Conservation (phyloP, 768 basidiomycete species). For the Daedalea quercina region DNA sequence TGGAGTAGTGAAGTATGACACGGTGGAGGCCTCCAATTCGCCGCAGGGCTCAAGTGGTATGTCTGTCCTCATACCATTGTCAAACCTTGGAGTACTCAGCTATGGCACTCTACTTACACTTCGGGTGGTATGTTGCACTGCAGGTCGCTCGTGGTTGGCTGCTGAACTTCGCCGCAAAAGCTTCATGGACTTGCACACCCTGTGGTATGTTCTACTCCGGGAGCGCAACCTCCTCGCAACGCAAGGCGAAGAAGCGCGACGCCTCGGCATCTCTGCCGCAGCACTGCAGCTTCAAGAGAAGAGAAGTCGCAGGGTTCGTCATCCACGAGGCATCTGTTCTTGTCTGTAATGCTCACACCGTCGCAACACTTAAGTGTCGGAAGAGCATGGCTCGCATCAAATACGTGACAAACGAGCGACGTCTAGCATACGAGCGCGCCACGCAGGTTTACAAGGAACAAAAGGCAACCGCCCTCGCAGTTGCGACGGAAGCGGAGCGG, state of each 20-base stretch:
- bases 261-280: conserved; percentile 36
- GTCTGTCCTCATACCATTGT: conserved; percentile 10
- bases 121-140: conserved; percentile 1
- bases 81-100: not conserved
- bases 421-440: conserved; percentile 77
- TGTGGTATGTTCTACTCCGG: conserved; percentile 88
- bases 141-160: conserved; percentile 80
- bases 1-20: conserved; percentile 50
- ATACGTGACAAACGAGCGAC: conserved; percentile 83
- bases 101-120: not conserved
- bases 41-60: conserved; percentile 29
- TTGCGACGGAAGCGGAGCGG: conserved; percentile 1
- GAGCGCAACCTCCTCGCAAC: conserved; percentile 90
- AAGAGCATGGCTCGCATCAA: conserved; percentile 98
- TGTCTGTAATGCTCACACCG: not conserved
- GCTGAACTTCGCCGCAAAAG: conserved; percentile 84
- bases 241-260: conserved; percentile 71
- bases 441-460: conserved; percentile 20
- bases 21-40: conserved; percentile 28
- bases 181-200: conserved; percentile 87
- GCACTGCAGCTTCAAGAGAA: not conserved
- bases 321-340: not conserved
- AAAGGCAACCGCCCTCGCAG: conserved; percentile 6
- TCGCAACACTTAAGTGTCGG: conserved; percentile 57
- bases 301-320: not conserved